Base-by-base conservation (phyloP, 2,329 filamentous ascomycete species). In the Pyrenophora graminea region DNA sequence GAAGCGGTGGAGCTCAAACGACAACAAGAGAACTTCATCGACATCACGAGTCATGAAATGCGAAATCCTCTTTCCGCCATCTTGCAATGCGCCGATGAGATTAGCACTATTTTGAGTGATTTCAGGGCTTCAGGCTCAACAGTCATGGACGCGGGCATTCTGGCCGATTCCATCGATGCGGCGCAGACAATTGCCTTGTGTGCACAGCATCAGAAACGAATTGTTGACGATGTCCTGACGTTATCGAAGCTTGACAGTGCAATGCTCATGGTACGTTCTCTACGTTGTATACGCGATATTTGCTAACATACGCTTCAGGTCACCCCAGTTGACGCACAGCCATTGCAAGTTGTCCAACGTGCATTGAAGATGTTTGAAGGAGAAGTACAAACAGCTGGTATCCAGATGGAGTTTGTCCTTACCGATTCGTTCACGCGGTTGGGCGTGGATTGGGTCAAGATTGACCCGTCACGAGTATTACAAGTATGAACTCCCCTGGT, bases 1-100 rank as follows among this genome's bases (percentile, higher is more conserved):
- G 90, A 94, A 68, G 91, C 90, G 0, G 84, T 92, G 2, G 88
- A 93, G 68, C 80, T 91, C 54, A 94, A 94, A 71, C 80, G 86
- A 4, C 87, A 89, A 65, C 90, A 93, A 65, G 88, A 92, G 62
- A 89, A 89, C 57, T 91, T 91, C 62, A 90, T 92, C 63, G 89
- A 91, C 69, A 90, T 90, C 56, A 89, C 86, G 3, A 86, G 82
- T 55, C 87, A 90, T 70, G 87, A 90, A 64, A 88, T 90, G 85
- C 82, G 88, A 17, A 91, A 91, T 61, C 88, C 88, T 0, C 76
- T 91, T 2, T 88, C 84, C 21, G 88, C 88, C 4, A 86, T 91
- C 34, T 74, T 91, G 23, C 88, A 91, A 70, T 90, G 87, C 63
- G 86, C 87, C 4, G 89, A 91, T 61, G 87, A 91, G 67, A 90